Percentiles rank a stretch among this genome's conserved stretches.
phyloP scores from a whole-genome alignment of 371 early-diverging fungal genomes.

The Conidiobolus incongruus region DNA sequence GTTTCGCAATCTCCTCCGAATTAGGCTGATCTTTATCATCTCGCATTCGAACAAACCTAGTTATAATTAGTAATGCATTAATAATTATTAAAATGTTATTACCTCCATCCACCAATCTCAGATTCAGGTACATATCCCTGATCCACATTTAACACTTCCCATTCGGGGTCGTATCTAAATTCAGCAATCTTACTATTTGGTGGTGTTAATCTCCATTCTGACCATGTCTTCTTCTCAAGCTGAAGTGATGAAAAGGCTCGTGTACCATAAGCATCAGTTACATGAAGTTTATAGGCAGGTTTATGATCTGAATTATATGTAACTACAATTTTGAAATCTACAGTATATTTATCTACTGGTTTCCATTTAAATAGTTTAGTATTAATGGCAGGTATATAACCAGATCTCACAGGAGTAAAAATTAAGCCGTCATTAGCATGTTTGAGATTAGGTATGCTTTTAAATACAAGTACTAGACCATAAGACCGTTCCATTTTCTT shows the following conservation, averaged over 20 bases:
- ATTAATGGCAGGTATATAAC: constrained; percentile 40
- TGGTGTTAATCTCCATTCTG: constrained; percentile 19
- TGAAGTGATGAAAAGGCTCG: constrained; percentile 24
- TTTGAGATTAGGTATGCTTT: constrained; percentile 30
- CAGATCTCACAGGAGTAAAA: constrained; percentile 50
- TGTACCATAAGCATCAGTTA: constrained; percentile 19
- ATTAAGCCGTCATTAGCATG: constrained; percentile 71
- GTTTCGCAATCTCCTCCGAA: no score
- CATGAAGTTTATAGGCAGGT: constrained; percentile 25
- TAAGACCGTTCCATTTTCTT: constrained; percentile 30
- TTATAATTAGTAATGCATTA: no score
- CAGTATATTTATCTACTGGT: constrained; percentile 53
- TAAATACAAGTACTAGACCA: constrained; percentile 21
- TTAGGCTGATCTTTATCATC: no score
- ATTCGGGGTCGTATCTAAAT: constrained; percentile 25
- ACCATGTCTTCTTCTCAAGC: not conserved
- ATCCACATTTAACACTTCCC: constrained; percentile 21
- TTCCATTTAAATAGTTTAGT: constrained; percentile 69
- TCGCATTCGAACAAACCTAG: no score
- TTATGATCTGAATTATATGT: constrained; percentile 28
- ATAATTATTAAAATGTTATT: no score
- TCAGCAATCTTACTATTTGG: constrained; percentile 35
- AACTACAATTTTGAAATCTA: constrained; percentile 47
- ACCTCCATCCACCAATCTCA: constrained; percentile 32
- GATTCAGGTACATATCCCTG: constrained; percentile 23